Conservation (phyloP, 129 eudicot genomes). For the Escallonia rubra region DNA sequence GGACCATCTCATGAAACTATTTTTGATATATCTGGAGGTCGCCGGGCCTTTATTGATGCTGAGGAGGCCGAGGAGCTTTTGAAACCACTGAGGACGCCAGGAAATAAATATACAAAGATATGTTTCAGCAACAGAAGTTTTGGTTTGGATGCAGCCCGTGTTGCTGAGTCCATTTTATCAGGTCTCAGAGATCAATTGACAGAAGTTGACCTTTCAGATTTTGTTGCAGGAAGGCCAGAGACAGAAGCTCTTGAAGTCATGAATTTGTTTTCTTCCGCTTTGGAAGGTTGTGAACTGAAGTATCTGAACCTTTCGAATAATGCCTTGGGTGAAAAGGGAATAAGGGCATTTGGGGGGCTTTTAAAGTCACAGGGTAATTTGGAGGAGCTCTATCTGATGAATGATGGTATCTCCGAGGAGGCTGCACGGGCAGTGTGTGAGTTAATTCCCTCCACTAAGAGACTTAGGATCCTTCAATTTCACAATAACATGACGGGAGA, state of each 20-base stretch:
- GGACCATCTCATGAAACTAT: constrained; percentile 13
- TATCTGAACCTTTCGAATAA: constrained; percentile 52
- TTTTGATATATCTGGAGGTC: constrained; percentile 68
- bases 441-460: constrained; percentile 52
- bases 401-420: constrained; percentile 64
- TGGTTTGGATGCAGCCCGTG: constrained; percentile 50
- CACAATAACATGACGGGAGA: constrained; percentile 77
- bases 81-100: constrained; percentile 39
- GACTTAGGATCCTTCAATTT: constrained; percentile 44
- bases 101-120: constrained; percentile 42
- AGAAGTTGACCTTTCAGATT: constrained; percentile 63
- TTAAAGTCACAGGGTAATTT: constrained; percentile 44
- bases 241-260: constrained; percentile 62
- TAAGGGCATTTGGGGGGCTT: constrained; percentile 55
- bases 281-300: constrained; percentile 44
- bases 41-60: constrained; percentile 35
- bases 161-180: constrained; percentile 39
- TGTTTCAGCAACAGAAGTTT: constrained; percentile 67
- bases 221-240: constrained; percentile 65
- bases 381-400: constrained; percentile 68
- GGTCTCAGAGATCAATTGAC: constrained; percentile 45
- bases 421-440: constrained; percentile 64
- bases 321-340: constrained; percentile 67
- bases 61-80: constrained; percentile 46
- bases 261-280: constrained; percentile 46